phyloP scores from a whole-genome alignment of 73 alveolate species.

The Paramecium pentaurelia region DNA sequence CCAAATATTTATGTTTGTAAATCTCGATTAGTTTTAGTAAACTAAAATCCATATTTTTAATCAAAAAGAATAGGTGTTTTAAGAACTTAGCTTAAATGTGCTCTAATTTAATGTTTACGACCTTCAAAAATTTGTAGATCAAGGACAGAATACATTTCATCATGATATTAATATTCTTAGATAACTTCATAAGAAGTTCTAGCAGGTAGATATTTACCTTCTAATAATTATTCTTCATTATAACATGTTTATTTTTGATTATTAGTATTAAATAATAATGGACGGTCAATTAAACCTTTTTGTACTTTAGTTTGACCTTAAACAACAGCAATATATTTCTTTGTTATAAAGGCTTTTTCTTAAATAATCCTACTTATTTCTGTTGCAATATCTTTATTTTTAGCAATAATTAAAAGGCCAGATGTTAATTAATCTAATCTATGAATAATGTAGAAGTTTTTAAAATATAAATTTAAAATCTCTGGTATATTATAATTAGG shows the following conservation, averaged over 20 bases:
- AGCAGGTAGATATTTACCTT: neutral
- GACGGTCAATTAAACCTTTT: neutral
- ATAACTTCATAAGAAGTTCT: neutral
- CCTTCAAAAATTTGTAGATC: neutral
- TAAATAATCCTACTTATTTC: neutral
- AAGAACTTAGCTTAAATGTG: neutral
- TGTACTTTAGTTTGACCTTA: neutral
- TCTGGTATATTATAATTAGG: neutral
- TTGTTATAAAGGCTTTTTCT: neutral
- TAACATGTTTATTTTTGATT: neutral
- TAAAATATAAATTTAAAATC: neutral
- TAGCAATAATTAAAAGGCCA: neutral
- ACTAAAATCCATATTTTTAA: neutral
- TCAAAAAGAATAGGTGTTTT: neutral
- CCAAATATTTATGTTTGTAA: neutral
- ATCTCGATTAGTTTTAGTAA: neutral
- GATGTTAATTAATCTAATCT: neutral
- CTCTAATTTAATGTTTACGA: slow-evolving; percentile 12
- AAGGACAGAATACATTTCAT: neutral
- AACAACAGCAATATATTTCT: neutral
- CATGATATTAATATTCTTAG: neutral
- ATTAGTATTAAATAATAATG: neutral
- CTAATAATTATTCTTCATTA: neutral
- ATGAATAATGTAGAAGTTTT: neutral
- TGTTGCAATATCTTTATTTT: neutral